Conservation (phyloP, 1,139 yeast species). For the Saccharomyces hybrid region DNA sequence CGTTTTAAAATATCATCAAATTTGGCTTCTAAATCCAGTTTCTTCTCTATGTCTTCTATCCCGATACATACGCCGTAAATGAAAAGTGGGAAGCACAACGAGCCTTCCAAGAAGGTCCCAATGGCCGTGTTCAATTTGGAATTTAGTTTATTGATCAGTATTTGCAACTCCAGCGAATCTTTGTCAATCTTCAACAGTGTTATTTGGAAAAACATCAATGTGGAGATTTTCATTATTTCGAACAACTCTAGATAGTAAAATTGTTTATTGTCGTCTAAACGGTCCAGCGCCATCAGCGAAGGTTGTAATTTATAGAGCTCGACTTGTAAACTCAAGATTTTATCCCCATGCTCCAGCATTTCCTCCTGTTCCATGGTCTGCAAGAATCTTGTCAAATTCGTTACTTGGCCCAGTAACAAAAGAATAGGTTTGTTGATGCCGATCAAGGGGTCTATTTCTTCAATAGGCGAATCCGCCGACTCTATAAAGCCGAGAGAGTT, state of each 20-base stretch:
- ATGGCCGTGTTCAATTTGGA: neutral
- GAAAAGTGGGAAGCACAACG: constrained; percentile 67
- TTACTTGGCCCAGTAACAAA: constrained; percentile 60
- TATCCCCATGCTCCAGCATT: neutral
- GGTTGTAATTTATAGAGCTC: constrained; percentile 7
- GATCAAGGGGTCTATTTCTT: constrained; percentile 53
- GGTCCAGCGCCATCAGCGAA: constrained; percentile 4
- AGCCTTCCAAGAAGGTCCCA: constrained; percentile 14
- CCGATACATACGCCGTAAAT: constrained; percentile 45
- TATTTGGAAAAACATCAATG: constrained; percentile 60
- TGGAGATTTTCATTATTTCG: constrained; percentile 64
- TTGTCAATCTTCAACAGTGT: constrained; percentile 40
- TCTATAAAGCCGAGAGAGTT: constrained; percentile 9
- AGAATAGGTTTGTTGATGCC: constrained; percentile 67
- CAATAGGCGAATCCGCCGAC: constrained; percentile 24
- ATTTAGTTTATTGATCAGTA: neutral
- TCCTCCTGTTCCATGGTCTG: neutral
- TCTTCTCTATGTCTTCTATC: constrained; percentile 41
- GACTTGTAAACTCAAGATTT: neutral
- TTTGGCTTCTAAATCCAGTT: constrained; percentile 36
- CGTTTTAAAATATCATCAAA: constrained; percentile 51
- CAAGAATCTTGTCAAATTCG: constrained; percentile 42
- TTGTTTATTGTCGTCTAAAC: neutral
- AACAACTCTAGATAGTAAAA: constrained; percentile 48
- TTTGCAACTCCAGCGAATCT: constrained; percentile 31